Evolutionary conservation across 192 early-diverging fungal genomes (phyloP).

Genomic region (Helicostylum pulchrum): DNA sequence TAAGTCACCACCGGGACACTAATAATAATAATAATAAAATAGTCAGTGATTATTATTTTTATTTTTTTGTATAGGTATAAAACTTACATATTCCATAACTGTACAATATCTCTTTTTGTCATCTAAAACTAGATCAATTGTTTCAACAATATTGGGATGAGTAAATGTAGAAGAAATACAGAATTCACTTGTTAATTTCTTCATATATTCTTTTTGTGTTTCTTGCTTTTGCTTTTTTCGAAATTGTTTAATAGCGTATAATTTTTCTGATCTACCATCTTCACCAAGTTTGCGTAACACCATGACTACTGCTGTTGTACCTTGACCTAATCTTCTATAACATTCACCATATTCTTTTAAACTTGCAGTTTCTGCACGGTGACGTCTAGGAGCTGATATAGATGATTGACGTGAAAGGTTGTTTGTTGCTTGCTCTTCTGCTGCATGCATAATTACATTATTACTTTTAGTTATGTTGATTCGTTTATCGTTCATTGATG

Average conservation of each 20-base stretch:
- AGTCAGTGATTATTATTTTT: neutral
- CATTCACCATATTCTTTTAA: constrained; percentile 38
- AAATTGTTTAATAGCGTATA: constrained; percentile 96
- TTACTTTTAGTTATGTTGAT: neutral
- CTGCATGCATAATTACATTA: neutral
- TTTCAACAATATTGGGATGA: constrained; percentile 92
- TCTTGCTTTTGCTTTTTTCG: constrained; percentile 75
- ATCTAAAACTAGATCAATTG: constrained; percentile 96
- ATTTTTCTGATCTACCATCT: constrained; percentile 59
- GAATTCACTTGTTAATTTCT: constrained; percentile 95
- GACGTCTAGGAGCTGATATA: constrained; percentile 5
- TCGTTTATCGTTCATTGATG: neutral
- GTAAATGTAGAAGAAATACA: constrained; percentile 92
- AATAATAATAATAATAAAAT: constrained; percentile 37
- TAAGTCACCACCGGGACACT: constrained; percentile 93
- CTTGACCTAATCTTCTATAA: constrained; percentile 76
- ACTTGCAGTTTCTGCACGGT: constrained; percentile 25
- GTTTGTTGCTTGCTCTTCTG: neutral
- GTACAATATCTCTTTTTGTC: constrained; percentile 81
- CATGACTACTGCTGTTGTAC: constrained; percentile 86
- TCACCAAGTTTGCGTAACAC: constrained; percentile 76
- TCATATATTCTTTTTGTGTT: constrained; percentile 93
- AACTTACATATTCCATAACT: constrained; percentile 65
- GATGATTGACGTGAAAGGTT: constrained; percentile 8
- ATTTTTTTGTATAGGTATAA: neutral